Evolutionary conservation across 1,284 basidiomycete species (phyloP).

Genomic region (Pyrrhoderma noxium): DNA sequence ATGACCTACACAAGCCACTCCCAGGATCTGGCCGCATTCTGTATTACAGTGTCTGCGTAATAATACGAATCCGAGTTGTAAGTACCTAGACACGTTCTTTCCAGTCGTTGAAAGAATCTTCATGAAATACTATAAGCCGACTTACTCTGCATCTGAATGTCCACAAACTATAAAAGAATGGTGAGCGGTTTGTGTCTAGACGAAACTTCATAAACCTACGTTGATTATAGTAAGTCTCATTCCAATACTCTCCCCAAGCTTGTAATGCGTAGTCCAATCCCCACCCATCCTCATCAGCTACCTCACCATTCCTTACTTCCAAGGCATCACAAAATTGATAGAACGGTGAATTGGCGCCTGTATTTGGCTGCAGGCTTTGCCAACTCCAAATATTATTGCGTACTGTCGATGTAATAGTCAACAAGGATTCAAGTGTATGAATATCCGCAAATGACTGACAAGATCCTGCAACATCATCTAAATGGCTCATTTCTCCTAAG

Average conservation of each 20-base stretch:
- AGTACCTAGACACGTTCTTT: constrained; percentile 49
- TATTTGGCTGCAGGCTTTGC: constrained; percentile 47
- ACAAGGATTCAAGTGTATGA: neutral
- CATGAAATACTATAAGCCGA: neutral
- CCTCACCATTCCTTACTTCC: constrained; percentile 56
- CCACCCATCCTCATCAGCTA: constrained; percentile 49
- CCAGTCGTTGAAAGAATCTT: neutral
- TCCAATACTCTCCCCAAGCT: constrained; percentile 58
- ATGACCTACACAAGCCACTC: constrained; percentile 46
- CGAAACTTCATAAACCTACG: constrained; percentile 30
- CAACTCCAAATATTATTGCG: constrained; percentile 48
- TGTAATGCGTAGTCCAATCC: constrained; percentile 54
- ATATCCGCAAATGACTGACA: constrained; percentile 29
- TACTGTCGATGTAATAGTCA: constrained; percentile 28
- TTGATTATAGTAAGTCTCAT: constrained; percentile 33
- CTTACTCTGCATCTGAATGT: constrained; percentile 34
- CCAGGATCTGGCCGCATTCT: constrained; percentile 51
- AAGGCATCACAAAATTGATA: constrained; percentile 68
- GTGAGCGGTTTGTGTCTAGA: no score
- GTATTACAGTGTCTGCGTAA: constrained; percentile 46
- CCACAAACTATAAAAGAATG: constrained; percentile 38
- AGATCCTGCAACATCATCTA: constrained; percentile 59
- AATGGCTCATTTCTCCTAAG: constrained; percentile 45
- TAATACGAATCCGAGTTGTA: constrained; percentile 41
- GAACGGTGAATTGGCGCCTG: constrained; percentile 37